Base-by-base conservation (phyloP, 495 filamentous ascomycete genomes). In the Aspergillus affinis region DNA sequence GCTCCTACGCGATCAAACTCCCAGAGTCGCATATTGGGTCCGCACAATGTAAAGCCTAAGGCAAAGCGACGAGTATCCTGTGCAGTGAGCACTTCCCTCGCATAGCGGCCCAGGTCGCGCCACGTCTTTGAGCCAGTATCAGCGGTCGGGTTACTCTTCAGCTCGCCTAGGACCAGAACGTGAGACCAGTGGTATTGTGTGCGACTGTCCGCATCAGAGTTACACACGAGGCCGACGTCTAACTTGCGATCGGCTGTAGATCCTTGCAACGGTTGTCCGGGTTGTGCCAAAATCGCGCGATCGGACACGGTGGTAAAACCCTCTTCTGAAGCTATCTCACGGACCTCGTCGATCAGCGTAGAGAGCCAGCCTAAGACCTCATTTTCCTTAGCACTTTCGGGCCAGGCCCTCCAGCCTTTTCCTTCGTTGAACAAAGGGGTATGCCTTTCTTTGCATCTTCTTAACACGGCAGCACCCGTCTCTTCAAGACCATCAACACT, bases 1-100 rank as follows among this genome's bases (percentile, higher is more conserved):
- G 61, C 74, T 32, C 79, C 78, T 15, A 78, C 55, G 21, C 77
- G 69, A 65, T 82, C 75, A 65, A 82, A 82, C 32, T 59, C 62
- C 65, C 62, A 67, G 0, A 67, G 29, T 30, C 59, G 58, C 65
- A 67, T 67, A 23, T 21, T 53, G 6, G 59, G 44, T 6, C 65
- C 62, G 50, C 62, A 67, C 1, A 67, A 26, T 18, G 65, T 65
- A 51, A 67, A 65, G 12, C 62, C 62, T 6, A 62, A 19, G 9
- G 51, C 56, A 54, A 62, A 67, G 6, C 62, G 58, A 4, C 62
- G 62, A 23, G 59, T 61, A 23, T 62, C 55, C 58, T 67, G 62
- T 2, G 45, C 30, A 19, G 60, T 50, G 41, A 65, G 29, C 0
- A 59, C 50, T 15, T 54, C 50, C 41, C 32, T 53, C 9, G 57